These are phyloP conservation scores for Sanguinoderma infundibulare DNA, from an alignment of 1,284 basidiomycete genomes.

Conservation along the genomic window DNA sequence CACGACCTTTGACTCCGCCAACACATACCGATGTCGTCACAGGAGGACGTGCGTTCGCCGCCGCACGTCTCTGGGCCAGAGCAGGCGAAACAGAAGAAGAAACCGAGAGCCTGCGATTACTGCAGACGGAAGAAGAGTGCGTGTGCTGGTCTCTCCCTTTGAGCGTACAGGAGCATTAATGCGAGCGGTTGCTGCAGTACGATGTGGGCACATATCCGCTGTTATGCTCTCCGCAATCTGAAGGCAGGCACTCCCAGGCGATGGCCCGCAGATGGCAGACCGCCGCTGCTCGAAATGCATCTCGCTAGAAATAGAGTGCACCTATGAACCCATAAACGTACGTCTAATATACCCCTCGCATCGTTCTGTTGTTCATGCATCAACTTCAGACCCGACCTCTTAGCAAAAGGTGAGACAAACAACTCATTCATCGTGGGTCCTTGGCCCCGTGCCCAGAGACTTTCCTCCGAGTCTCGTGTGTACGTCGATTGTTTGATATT, in stretches of 20 bases:
- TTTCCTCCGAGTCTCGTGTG: too few relatives aligned
- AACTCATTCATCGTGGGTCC: conserved; percentile 56
- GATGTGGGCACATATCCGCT: conserved; percentile 9
- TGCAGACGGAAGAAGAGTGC: conserved; percentile 77
- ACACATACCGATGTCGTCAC: conserved; percentile 2
- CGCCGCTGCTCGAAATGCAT: conserved; percentile 81
- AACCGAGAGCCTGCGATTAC: conserved; percentile 72
- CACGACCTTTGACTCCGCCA: not conserved
- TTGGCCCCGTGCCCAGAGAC: too few relatives aligned
- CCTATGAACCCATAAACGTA: conserved; percentile 77
- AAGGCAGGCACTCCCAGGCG: conserved; percentile 24
- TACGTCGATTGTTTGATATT: conserved; percentile 59
- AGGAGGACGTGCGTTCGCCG: not conserved
- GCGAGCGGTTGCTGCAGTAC: not conserved
- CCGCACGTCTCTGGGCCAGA: not conserved
- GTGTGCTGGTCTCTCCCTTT: conserved; percentile 25
- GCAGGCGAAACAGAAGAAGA: conserved; percentile 4
- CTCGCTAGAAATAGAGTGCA: conserved; percentile 76
- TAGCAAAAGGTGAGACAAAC: conserved; percentile 80
- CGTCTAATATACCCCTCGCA: conserved; percentile 14
- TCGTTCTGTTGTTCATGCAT: not conserved
- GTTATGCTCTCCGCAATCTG: conserved; percentile 1
- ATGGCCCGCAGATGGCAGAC: conserved; percentile 52
- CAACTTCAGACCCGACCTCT: conserved; percentile 73
- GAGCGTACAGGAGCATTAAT: not conserved